A percentile compares a stretch with the other conserved stretches of the same genome.
These are phyloP conservation scores for Volvox africanus DNA, from an alignment of 139 green algal genomes.

Conservation along the genomic window DNA sequence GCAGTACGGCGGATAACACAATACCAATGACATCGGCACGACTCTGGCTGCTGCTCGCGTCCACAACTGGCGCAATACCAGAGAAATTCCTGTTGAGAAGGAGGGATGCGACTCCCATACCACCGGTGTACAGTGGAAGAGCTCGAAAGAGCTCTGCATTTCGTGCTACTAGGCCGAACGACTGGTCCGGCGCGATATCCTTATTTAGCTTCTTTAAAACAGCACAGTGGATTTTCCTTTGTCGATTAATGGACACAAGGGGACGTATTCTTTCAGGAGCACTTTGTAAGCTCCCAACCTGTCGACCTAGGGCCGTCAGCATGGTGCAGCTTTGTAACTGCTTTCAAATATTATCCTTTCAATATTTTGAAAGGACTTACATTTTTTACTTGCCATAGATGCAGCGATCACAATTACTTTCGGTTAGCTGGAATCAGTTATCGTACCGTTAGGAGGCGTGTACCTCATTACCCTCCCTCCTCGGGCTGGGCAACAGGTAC, in stretches of 20 bases:
- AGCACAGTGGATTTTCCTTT: neutral
- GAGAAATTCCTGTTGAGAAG: constrained; percentile 61
- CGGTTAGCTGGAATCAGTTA: no score
- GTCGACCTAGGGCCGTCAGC: no score
- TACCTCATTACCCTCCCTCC: no score
- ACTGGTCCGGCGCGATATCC: constrained; percentile 57
- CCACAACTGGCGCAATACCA: constrained; percentile 82
- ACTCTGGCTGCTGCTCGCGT: constrained; percentile 87
- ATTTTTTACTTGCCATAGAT: no score
- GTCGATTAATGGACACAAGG: neutral
- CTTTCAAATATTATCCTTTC: no score
- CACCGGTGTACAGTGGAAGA: constrained; percentile 65
- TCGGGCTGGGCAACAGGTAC: no score
- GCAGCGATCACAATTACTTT: no score
- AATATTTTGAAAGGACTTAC: no score
- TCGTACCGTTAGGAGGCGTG: no score
- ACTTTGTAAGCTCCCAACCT: no score
- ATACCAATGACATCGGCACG: constrained; percentile 92
- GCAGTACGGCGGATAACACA: constrained; percentile 83
- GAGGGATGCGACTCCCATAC: constrained; percentile 53
- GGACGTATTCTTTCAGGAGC: neutral
- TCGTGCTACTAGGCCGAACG: constrained; percentile 59
- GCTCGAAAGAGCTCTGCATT: constrained; percentile 61
- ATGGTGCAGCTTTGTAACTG: no score
- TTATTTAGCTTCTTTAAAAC: neutral